Percentiles rank a stretch among this genome's conserved stretches.
These are phyloP conservation scores for Casuarina glauca DNA, from an alignment of 306 rosid genomes.

Conservation along the genomic window DNA sequence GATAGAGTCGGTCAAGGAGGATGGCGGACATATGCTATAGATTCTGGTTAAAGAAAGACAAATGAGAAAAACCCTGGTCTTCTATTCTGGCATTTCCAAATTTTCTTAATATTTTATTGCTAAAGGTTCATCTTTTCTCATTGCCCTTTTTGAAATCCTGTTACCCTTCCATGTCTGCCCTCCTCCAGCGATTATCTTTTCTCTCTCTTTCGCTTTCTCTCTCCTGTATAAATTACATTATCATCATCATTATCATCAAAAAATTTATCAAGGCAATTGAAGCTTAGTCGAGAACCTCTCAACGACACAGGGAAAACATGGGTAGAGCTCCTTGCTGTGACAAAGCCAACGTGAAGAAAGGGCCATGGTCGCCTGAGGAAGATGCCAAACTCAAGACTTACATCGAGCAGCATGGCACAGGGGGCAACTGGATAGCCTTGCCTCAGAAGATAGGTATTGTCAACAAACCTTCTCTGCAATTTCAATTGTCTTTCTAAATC, in stretches of 20 bases:
- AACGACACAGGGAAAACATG: slow-evolving; percentile 40
- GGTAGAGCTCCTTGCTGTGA: slow-evolving; percentile 99
- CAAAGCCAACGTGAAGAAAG: slow-evolving; percentile 97
- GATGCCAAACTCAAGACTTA: slow-evolving; percentile 91
- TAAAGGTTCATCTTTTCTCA: slow-evolving; percentile 38
- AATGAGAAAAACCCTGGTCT: slow-evolving; percentile 48
- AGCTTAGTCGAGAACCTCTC: slow-evolving; percentile 31
- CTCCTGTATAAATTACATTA: slow-evolving; percentile 34
- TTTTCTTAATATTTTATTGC: slow-evolving; percentile 38
- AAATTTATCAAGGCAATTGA: slow-evolving; percentile 1
- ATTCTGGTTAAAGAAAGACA: slow-evolving; percentile 49
- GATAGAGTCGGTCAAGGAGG: slow-evolving; percentile 41
- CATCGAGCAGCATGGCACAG: slow-evolving; percentile 81
- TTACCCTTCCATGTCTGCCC: slow-evolving; percentile 39
- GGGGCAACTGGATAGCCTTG: slow-evolving; percentile 96
- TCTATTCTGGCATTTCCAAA: slow-evolving; percentile 43
- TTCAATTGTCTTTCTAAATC: not conserved
- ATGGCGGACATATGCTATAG: slow-evolving; percentile 23
- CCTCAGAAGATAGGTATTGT: slow-evolving; percentile 86
- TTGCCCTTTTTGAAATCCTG: slow-evolving; percentile 55
- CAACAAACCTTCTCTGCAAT: not conserved
- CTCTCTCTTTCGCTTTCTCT: slow-evolving; percentile 18
- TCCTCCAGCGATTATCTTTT: slow-evolving; percentile 64
- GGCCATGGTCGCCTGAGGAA: slow-evolving; percentile 99
- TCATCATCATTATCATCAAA: slow-evolving; percentile 14